Base-by-base conservation (phyloP, 805 yeast species). In the Komagataella phaffii region DNA sequence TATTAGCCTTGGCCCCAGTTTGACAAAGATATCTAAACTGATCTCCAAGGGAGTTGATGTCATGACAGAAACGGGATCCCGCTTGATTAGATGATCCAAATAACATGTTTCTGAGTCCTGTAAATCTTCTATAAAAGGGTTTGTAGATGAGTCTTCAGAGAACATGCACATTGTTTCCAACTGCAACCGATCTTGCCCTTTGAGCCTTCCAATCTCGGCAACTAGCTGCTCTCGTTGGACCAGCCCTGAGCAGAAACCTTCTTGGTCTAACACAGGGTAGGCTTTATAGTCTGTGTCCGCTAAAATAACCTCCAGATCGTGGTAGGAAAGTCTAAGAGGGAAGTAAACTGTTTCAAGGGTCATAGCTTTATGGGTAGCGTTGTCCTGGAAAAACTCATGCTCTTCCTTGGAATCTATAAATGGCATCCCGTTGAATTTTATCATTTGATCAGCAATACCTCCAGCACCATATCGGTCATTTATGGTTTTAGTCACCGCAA, bases 401-500 rank as follows among this genome's bases (percentile, higher is more conserved):
- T 83, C 88, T 55, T 83, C 90, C 59, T 84, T 84, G 10, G 80
- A 70, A 61, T 79, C 89, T 24, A 91, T 74, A 53, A 79, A 79
- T 0, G 99, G 99, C 48, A 87, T 73, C 0, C 96, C 96, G 66
- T 89, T 90, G 59, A 87, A 85, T 45, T 72, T 69, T 55, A 95
- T 89, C 87, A 90, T 90, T 65, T 88, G 95, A 62, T 93, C 99
- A 0, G 99, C 96, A 54, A 93, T 91, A 1, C 98, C 99, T 10
- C 85, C 87, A 49, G 56, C 55, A 2, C 96, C 95, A 72, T 84
- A 82, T 52, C 69, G 72, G 53, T 86, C 93, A 57, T 80, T 79
- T n/a, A 93, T 80, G 44, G 81, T 68, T 59, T 87, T 87, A 2
- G 98, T 90, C 7, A 83, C 78, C 1, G 96, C 91, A 1, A 93